These are phyloP conservation scores for Warburgia ugandensis DNA, from an alignment of 164 flowering plant genomes.

Conservation along the genomic window DNA sequence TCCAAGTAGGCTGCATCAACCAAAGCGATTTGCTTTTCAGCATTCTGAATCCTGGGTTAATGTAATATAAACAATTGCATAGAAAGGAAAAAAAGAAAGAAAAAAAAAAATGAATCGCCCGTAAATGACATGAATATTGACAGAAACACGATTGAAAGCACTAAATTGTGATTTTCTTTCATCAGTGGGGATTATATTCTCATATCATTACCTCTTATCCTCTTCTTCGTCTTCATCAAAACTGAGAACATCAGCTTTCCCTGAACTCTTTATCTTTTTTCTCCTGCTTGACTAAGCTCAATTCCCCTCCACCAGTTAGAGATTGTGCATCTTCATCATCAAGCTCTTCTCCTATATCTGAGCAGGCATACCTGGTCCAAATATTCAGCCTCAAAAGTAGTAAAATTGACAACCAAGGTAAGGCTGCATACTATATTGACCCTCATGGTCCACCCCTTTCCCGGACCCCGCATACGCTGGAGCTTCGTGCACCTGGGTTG, in stretches of 20 bases:
- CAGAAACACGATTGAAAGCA: too few relatives aligned
- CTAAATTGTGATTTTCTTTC: background rate
- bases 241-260: slow-evolving; percentile 10
- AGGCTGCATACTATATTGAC: too few relatives aligned
- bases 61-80: background rate
- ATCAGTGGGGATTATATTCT: background rate
- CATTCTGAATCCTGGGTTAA: background rate
- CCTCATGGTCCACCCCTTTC: too few relatives aligned
- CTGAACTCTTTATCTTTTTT: slow-evolving; percentile 25
- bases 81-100: background rate
- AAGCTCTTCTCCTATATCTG: slow-evolving; percentile 55
- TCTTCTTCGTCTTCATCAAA: slow-evolving; percentile 40
- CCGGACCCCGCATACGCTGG: too few relatives aligned
- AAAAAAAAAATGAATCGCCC: background rate
- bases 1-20: too few relatives aligned
- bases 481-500: too few relatives aligned
- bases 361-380: slow-evolving; percentile 57
- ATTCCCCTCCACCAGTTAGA: slow-evolving; percentile 50
- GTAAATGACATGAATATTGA: background rate
- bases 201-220: slow-evolving; percentile 43
- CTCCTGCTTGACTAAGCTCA: slow-evolving; percentile 57
- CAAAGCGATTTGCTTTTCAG: background rate
- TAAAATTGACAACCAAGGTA: too few relatives aligned
- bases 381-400: background rate
- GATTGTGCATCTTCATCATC: slow-evolving; percentile 63